Base-by-base conservation (phyloP, 352 stramenopile genomes). In the Pythium phragmiticola region DNA sequence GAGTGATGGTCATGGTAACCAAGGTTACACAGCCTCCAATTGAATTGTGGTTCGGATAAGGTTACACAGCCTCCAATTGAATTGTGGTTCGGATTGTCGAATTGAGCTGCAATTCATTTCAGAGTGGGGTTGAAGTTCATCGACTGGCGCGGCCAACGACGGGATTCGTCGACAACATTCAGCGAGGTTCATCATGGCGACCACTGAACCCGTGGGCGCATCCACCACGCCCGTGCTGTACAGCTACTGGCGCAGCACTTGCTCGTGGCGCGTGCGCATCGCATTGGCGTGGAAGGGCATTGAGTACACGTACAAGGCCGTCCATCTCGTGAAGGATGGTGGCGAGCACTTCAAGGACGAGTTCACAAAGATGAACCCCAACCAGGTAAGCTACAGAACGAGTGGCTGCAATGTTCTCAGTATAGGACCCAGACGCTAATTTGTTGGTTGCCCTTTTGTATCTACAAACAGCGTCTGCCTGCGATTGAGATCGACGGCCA, bases 241-340 rank as follows among this genome's bases (percentile, higher is more conserved):
- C 72, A 87, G 74, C 50, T 97, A 92, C 73, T 96, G 85, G 86
- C 76, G 75, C 51, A 97, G 87, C 52, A 95, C 87, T 43, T 97
- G 84, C 68, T 90, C 90, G 14, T 98, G 87, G 88, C 81, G 88
- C 59, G 90, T 97, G 37, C 82, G 92, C 43, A 95, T 97, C 51
- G 90, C 84, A 39, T 75, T 98, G 26, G 75, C 77, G 54, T 89
- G 85, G 60, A 98, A 98, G 72, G 72, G 77, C 3, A 80, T 98
- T 62, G 49, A 74, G 37, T 97, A 93, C 72, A 76, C 88, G 54
- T 88, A 85, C 56, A 76, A 87, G 46, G 54, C 80, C n/a, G 74
- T 97, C 41, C 72, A 97, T 74, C 63, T 98, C 23, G 62, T 82
- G 30, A 75, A 82, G 47, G 66, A 72, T 37, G 74, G 74, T 34